Evolutionary conservation across 495 filamentous ascomycete genomes (phyloP).

Genomic region (Astrothelium macrocarpum): DNA sequence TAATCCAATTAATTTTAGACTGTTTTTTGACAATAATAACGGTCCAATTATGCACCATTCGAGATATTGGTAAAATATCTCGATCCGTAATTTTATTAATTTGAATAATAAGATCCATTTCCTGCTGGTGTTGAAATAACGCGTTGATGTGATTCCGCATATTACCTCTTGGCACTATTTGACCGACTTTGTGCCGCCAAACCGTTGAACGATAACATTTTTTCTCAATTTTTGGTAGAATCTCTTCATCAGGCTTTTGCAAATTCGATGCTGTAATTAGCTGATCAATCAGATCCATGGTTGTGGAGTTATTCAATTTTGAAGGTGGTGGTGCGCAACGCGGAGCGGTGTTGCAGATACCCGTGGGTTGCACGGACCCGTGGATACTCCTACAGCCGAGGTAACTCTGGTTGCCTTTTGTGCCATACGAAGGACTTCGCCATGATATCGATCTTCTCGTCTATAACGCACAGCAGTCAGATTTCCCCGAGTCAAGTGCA

Average conservation of each 20-base stretch:
- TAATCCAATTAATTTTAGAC: background rate
- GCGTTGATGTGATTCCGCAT: background rate
- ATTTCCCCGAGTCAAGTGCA: too few species aligned
- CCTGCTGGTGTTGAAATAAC: background rate
- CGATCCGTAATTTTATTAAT: background rate
- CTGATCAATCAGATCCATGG: too few species aligned
- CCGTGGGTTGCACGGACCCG: background rate
- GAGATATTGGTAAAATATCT: background rate
- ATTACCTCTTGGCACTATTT: background rate
- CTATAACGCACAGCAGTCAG: too few species aligned
- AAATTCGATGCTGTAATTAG: background rate
- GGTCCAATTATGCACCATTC: background rate
- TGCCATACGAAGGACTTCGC: too few species aligned
- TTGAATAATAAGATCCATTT: too few species aligned
- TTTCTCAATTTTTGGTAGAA: background rate
- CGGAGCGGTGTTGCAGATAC: background rate
- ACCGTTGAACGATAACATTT: background rate
- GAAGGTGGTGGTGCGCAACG: background rate
- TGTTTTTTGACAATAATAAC: background rate
- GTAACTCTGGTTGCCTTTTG: too few species aligned
- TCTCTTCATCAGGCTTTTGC: background rate
- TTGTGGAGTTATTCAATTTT: background rate
- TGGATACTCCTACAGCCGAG: background rate
- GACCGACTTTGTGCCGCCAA: background rate
- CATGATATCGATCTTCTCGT: too few species aligned